These are phyloP conservation scores for Cladosporium oxysporum DNA, from an alignment of 2,329 filamentous ascomycete genomes.

Conservation along the genomic window DNA sequence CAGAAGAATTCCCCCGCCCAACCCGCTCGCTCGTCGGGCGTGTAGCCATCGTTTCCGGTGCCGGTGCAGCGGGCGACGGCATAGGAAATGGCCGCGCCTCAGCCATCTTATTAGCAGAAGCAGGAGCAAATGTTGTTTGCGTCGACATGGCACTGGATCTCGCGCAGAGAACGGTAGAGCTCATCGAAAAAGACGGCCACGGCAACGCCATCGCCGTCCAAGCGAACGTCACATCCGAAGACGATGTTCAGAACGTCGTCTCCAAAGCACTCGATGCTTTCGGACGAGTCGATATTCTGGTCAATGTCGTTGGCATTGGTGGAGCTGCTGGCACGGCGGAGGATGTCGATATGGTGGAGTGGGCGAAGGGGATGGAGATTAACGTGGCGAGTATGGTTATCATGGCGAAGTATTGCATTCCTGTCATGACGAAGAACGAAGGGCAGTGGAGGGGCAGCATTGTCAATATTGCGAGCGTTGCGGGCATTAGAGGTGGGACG, in stretches of 20 bases:
- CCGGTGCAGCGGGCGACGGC: constrained; percentile 57
- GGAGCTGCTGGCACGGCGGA: constrained; percentile 62
- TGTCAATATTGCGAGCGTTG: constrained; percentile 65
- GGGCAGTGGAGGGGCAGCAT: constrained; percentile 53
- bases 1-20: constrained; percentile 35
- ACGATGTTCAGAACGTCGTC: constrained; percentile 52
- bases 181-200: constrained; percentile 48
- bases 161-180: constrained; percentile 56
- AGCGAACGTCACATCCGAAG: constrained; percentile 58
- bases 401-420: constrained; percentile 64
- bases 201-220: constrained; percentile 47
- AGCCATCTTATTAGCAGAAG: constrained; percentile 60
- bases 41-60: constrained; percentile 61
- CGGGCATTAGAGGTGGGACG: constrained; percentile 57
- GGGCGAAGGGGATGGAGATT: constrained; percentile 59
- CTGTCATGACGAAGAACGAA: constrained; percentile 59
- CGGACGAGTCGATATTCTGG: constrained; percentile 61
- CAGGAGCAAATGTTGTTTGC: constrained; percentile 61
- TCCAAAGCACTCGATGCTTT: constrained; percentile 49
- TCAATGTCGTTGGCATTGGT: constrained; percentile 65
- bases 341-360: constrained; percentile 61
- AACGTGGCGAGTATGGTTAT: constrained; percentile 67
- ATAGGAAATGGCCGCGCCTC: constrained; percentile 63
- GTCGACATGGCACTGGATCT: constrained; percentile 54
- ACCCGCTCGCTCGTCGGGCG: constrained; percentile 45